Evolutionary conservation across 768 basidiomycete species (phyloP), one percentile per base, ranked within the genome.

Genomic region (Podaxis sp.): DNA sequence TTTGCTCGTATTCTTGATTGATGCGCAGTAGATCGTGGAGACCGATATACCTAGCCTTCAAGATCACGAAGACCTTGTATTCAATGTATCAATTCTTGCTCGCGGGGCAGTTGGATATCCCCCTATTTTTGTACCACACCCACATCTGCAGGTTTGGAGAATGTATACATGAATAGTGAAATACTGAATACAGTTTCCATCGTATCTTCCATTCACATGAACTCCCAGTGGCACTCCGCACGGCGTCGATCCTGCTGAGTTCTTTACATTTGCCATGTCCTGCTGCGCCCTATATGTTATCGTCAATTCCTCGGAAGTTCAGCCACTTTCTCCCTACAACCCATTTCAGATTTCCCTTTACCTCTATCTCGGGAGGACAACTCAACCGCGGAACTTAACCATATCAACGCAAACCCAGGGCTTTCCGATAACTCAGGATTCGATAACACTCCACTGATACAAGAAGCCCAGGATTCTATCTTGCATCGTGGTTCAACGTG

Each of bases 261-360:
- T 24, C 49, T 4, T 27, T 24, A 12, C 11, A 24, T 19, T 24
- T 13, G 13, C 12, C 9, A 24, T 12, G 24, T 11, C 12, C 9
- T 46, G 37, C 40, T 57, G 55, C 47, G 49, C 57, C 19, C 11
- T 13, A 36, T 49, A 58, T 58, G 57, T 47, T 49, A 46, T 33
- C 19, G 38, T 38, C 12, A 36, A 51, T 59, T 59, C 29, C 24
- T 38, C 47, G 6, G 22, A 17, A 37, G 49, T 24, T 38, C 57
- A 8, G 36, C 49, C 47, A 52, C 47, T 38, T 59, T 40, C 17
- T 36, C 49, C 22, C 15, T 22, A 37, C 33, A 11, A 36, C 17
- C 57, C 49, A 46, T 59, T 29, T 59, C 36, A 4, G 22, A 19
- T 55, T 33, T 57, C 55, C 41, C 55, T 57, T 24, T 27, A 43